A percentile compares a stretch with the other conserved stretches of the same genome.
These are phyloP conservation scores for Ilex paraguariensis DNA, from an alignment of 305 asterid species.

Conservation along the genomic window DNA sequence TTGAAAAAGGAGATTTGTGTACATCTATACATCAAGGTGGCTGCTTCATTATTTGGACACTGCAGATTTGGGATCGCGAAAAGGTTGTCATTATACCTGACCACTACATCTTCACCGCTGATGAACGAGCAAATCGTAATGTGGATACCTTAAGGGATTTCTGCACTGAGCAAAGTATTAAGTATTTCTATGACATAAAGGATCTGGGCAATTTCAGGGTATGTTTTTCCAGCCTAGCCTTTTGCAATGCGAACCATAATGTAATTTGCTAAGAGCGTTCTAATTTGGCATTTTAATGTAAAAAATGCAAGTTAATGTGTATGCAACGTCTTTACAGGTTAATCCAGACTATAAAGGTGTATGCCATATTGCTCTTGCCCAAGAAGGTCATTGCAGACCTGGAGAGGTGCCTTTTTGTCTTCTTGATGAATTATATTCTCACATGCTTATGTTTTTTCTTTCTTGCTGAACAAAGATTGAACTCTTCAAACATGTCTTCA, in stretches of 20 bases:
- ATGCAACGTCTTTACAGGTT: neutral
- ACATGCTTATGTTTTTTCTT: too few relatives aligned
- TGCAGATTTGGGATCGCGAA: neutral
- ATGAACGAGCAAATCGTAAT: neutral
- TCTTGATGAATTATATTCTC: too few relatives aligned
- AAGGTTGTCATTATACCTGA: neutral
- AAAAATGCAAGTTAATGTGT: too few relatives aligned
- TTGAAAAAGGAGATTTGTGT: too few relatives aligned
- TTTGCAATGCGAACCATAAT: too few relatives aligned
- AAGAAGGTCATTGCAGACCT: constrained; percentile 1
- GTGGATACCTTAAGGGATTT: neutral
- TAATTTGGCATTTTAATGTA: too few relatives aligned
- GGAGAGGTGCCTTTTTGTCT: neutral
- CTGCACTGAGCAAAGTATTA: neutral
- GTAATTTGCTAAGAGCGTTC: too few relatives aligned
- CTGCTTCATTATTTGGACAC: too few relatives aligned
- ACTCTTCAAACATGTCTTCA: too few relatives aligned
- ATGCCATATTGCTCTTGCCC: neutral
- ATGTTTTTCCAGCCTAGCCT: neutral
- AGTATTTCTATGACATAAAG: too few relatives aligned
- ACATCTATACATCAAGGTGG: too few relatives aligned
- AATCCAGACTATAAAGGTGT: neutral
- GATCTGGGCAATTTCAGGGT: neutral
- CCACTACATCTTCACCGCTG: neutral
- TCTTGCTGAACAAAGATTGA: neutral